Conservation (phyloP, 1,284 basidiomycete genomes). For the Malassezia brasiliensis region DNA sequence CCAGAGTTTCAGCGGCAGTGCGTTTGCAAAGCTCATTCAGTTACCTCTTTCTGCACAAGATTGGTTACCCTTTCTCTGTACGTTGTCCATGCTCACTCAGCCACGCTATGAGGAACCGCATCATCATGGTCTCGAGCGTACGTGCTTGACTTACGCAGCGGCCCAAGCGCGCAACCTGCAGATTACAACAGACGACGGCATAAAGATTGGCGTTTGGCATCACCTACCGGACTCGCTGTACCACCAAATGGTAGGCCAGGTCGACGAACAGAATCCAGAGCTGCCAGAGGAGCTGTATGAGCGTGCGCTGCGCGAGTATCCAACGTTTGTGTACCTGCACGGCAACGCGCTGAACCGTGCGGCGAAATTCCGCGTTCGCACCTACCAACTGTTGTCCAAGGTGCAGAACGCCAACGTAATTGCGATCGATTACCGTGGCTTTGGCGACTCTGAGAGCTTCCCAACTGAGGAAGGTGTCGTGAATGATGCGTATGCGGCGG, state of each 20-base stretch:
- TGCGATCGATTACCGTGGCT: constrained; percentile 83
- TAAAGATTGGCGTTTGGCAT: constrained; percentile 56
- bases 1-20: constrained; percentile 11
- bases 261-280: constrained; percentile 19
- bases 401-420: constrained; percentile 66
- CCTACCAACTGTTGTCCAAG: constrained; percentile 58
- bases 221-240: constrained; percentile 55
- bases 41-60: constrained; percentile 59
- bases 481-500: constrained; percentile 67
- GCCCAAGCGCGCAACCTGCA: constrained; percentile 67
- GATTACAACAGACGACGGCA: constrained; percentile 65
- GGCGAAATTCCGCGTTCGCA: constrained; percentile 57
- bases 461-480: constrained; percentile 68
- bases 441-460: constrained; percentile 68
- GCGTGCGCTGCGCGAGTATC: constrained; percentile 22
- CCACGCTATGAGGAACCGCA: constrained; percentile 19
- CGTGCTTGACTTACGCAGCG: constrained; percentile 51
- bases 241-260: constrained; percentile 27
- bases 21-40: constrained; percentile 37
- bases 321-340: constrained; percentile 57
- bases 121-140: constrained; percentile 15
- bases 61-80: constrained; percentile 57
- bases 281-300: constrained; percentile 25
- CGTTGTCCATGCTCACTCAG: background rate
- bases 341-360: constrained; percentile 77